A percentile compares a stretch with the other conserved stretches of the same genome.
phyloP scores from a whole-genome alignment of 2,329 filamentous ascomycete species.

The Penicillium hesseltinei region DNA sequence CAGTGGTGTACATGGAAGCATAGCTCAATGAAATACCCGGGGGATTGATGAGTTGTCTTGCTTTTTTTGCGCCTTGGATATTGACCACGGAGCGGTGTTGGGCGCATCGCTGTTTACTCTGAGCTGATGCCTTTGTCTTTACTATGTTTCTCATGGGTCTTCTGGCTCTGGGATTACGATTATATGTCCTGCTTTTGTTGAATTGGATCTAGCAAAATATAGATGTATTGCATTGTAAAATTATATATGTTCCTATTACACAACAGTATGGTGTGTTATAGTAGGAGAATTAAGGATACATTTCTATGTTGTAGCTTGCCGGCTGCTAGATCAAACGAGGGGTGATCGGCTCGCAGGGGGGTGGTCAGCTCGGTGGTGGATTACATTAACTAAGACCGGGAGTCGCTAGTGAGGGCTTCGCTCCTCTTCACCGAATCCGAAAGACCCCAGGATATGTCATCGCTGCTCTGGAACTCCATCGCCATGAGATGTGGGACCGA shows the following conservation, averaged over 20 bases:
- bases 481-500: too few species aligned
- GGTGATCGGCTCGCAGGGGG: too few species aligned
- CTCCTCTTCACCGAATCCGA: too few species aligned
- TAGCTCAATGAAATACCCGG: slow-evolving; percentile 19
- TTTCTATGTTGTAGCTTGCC: too few species aligned
- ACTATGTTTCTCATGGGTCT: slow-evolving; percentile 1
- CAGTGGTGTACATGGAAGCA: background rate
- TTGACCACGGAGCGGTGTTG: slow-evolving; percentile 35
- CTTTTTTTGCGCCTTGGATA: slow-evolving; percentile 26
- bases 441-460: too few species aligned
- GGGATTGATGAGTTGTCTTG: slow-evolving; percentile 13
- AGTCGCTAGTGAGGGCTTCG: too few species aligned
- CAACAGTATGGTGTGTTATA: too few species aligned
- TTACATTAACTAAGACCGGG: too few species aligned
- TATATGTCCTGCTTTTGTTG: slow-evolving; percentile 10
- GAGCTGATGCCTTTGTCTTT: slow-evolving; percentile 13
- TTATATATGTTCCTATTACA: background rate
- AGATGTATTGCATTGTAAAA: background rate
- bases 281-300: too few species aligned
- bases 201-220: slow-evolving; percentile 4
- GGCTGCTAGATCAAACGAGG: too few species aligned
- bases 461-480: too few species aligned
- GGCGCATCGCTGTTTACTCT: slow-evolving; percentile 26
- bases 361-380: too few species aligned
- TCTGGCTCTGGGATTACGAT: slow-evolving; percentile 7